Evolutionary conservation across 768 basidiomycete species (phyloP), one percentile per base, ranked within the genome.

Genomic region (Termitomyces titanicus): DNA sequence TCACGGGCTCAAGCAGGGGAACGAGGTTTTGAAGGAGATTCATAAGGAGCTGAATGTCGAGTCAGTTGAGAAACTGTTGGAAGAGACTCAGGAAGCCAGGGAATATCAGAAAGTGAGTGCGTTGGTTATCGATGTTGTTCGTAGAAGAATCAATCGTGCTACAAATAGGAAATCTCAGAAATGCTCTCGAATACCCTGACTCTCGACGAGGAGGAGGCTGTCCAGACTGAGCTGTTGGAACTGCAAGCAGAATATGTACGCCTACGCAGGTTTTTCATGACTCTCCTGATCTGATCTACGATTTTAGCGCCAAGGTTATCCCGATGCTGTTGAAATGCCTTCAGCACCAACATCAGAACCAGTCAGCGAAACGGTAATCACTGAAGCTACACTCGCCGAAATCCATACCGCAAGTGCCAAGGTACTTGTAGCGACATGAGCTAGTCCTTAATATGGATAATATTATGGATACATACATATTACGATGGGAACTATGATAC

Each of bases 1-100:
- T 33, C 92, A 93, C 68, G 97, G 96, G 8, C 73, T 99, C 42
- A 84, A 92, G 68, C 93, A 94, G 72, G 97, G 97, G 2, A 98
- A 89, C 62, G 88, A 90, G 29, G 94, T 98, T 1, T 76, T 99
- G 43, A 93, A 89, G 69, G 86, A 97, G 71, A 89, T 99, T 15
- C 94, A 99, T 70, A 86, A 86, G 63, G 94, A 98, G 70, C 85
- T 99, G 84, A 92, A 86, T 62, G 63, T 94, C 9, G 94, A 97
- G 69, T 85, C 77, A 56, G 95, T 98, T n/a, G 96, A 98, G 79
- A 90, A 84, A 66, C 74, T 98, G 49, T 79, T 99, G 75, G 92
- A 89, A 61, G 92, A 97, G 71, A 97, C 95, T 0, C 82, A 83
- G 3, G 96, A 98, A 65, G 97, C 94, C 12, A 81, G 89, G 60